Evolutionary conservation across 2,329 filamentous ascomycete genomes (phyloP).

Genomic region (Parafenestella ontariensis): DNA sequence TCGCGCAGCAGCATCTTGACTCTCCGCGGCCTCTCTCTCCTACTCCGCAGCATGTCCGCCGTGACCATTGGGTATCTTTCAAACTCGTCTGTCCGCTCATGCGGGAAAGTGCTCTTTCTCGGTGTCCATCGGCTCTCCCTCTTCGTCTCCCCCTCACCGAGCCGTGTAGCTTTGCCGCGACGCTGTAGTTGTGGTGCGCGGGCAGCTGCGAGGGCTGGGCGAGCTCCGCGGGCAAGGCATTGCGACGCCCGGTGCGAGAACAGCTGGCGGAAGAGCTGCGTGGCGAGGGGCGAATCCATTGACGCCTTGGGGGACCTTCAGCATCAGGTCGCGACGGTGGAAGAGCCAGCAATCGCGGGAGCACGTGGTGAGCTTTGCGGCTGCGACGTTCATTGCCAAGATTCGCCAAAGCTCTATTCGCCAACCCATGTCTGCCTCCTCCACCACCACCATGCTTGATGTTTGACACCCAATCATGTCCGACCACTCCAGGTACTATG

Average conservation of each 20-base stretch:
- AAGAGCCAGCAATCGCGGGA: conserved; percentile 18
- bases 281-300: conserved; percentile 85
- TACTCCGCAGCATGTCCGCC: conserved; percentile 74
- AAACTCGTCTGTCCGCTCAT: conserved; percentile 82
- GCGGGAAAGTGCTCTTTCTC: conserved; percentile 74
- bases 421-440: conserved; percentile 16
- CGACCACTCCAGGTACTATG: conserved; percentile 60
- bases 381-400: conserved; percentile 40
- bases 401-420: conserved; percentile 28
- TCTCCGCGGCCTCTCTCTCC: conserved; percentile 77
- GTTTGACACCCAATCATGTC: conserved; percentile 35
- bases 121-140: conserved; percentile 86
- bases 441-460: conserved; percentile 14
- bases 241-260: conserved; percentile 73
- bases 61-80: conserved; percentile 84
- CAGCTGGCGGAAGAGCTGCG: conserved; percentile 82
- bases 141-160: conserved; percentile 45
- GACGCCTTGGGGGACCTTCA: conserved; percentile 22
- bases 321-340: conserved; percentile 17
- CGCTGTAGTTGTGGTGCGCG: conserved; percentile 36
- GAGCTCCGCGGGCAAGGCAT: conserved; percentile 57
- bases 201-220: conserved; percentile 48
- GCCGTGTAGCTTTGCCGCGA: conserved; percentile 39
- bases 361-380: conserved; percentile 37
- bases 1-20: conserved; percentile 98